Conservation (phyloP, 345 rosid species). For the Atalantia buxifolia region DNA sequence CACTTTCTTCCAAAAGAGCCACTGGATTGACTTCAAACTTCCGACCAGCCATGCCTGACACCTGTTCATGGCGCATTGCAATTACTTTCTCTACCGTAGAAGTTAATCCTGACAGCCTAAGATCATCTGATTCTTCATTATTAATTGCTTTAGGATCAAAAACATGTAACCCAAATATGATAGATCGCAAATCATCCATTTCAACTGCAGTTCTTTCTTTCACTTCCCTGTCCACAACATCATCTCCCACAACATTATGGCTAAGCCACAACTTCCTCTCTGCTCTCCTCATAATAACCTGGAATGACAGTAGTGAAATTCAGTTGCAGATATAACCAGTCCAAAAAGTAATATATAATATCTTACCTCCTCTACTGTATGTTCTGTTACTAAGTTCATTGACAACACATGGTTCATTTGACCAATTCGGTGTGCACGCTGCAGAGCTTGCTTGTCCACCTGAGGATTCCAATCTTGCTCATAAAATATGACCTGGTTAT, state of each 20-base stretch:
- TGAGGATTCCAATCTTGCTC: conserved; percentile 99
- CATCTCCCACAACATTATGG: conserved; percentile 65
- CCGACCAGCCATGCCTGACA: conserved; percentile 35
- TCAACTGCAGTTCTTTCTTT: conserved; percentile 46
- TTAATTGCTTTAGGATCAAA: conserved; percentile 52
- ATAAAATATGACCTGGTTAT: conserved; percentile 69
- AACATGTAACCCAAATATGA: conserved; percentile 68
- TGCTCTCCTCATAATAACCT: conserved; percentile 84
- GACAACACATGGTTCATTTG: conserved; percentile 80
- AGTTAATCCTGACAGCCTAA: conserved; percentile 49
- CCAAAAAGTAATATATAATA: conserved; percentile 1
- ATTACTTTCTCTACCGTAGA: conserved; percentile 63
- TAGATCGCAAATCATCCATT: conserved; percentile 53
- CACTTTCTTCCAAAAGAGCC: conserved; percentile 24
- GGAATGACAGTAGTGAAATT: conserved; percentile 13
- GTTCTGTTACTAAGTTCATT: conserved; percentile 69
- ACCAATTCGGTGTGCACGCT: conserved; percentile 92
- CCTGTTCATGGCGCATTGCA: conserved; percentile 47
- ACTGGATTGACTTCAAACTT: conserved; percentile 49
- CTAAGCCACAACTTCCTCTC: conserved; percentile 79
- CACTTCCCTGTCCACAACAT: conserved; percentile 33
- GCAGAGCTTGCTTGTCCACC: conserved; percentile 91
- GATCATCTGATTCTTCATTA: conserved; percentile 40
- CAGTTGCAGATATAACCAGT: not conserved
- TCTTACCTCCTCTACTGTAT: conserved; percentile 72